Evolutionary conservation across 352 stramenopile genomes (phyloP).

Genomic region (Globisporangium okanoganense): DNA sequence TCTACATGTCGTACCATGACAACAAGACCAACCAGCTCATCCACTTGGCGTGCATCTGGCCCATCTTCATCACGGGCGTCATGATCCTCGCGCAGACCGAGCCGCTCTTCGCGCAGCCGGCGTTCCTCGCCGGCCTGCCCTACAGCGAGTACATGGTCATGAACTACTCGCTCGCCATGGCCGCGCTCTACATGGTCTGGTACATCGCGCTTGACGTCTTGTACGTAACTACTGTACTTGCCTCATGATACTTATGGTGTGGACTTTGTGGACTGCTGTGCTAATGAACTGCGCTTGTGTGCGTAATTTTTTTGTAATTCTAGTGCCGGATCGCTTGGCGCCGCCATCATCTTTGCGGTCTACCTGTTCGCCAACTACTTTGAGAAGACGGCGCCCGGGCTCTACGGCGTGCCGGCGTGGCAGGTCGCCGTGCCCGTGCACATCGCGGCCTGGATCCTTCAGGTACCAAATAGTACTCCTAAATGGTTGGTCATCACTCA

Average conservation of each 20-base stretch:
- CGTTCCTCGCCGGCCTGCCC: slow-evolving; percentile 19
- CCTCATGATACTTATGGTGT: too few relatives aligned
- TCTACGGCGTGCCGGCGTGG: slow-evolving; percentile 30
- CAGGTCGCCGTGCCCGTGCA: slow-evolving; percentile 32
- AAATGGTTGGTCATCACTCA: not conserved
- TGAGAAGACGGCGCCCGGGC: slow-evolving; percentile 10
- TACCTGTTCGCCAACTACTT: slow-evolving; percentile 35
- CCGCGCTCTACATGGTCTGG: slow-evolving; percentile 42
- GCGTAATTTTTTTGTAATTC: not conserved
- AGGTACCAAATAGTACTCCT: slow-evolving; percentile 11
- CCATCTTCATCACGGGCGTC: slow-evolving; percentile 46
- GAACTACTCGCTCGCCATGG: slow-evolving; percentile 30
- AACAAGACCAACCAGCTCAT: slow-evolving; percentile 59
- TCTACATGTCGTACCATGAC: slow-evolving; percentile 66
- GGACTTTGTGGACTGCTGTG: not conserved
- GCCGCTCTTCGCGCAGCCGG: slow-evolving; percentile 19
- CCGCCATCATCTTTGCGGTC: slow-evolving; percentile 26
- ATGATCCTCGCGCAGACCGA: slow-evolving; percentile 34
- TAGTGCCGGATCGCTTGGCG: slow-evolving; percentile 28
- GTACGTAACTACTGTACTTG: slow-evolving; percentile 17
- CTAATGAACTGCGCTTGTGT: not conserved
- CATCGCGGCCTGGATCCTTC: slow-evolving; percentile 43
- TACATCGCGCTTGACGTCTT: slow-evolving; percentile 42
- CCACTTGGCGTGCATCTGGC: slow-evolving; percentile 64
- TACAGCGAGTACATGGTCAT: slow-evolving; percentile 35